These are phyloP conservation scores for Fusarium musae DNA, from an alignment of 2,329 filamentous ascomycete species.

Conservation along the genomic window DNA sequence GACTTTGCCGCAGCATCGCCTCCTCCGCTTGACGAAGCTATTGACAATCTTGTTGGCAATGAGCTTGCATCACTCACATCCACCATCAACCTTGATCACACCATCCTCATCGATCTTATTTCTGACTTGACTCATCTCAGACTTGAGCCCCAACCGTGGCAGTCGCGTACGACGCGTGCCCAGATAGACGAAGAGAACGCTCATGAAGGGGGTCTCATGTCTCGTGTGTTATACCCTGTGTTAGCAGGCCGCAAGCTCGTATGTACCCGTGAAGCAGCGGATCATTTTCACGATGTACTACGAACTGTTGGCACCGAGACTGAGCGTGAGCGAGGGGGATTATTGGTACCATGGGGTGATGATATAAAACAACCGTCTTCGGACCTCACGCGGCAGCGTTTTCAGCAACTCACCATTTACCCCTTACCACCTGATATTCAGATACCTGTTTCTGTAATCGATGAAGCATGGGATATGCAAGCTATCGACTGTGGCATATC, in stretches of 20 bases:
- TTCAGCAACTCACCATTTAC: slow-evolving; percentile 49
- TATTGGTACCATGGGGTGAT: slow-evolving; percentile 48
- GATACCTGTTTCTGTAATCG: slow-evolving; percentile 49
- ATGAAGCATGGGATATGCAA: slow-evolving; percentile 43
- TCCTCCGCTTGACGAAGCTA: slow-evolving; percentile 43
- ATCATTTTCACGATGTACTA: slow-evolving; percentile 53
- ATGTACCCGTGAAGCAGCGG: slow-evolving; percentile 53
- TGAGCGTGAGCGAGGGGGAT: slow-evolving; percentile 50
- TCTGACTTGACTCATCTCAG: slow-evolving; percentile 54
- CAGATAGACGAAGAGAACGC: slow-evolving; percentile 52
- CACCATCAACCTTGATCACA: slow-evolving; percentile 55
- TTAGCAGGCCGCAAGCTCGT: slow-evolving; percentile 48
- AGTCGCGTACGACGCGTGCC: slow-evolving; percentile 46
- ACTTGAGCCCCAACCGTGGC: slow-evolving; percentile 50
- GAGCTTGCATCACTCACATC: slow-evolving; percentile 49
- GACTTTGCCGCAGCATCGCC: slow-evolving; percentile 40
- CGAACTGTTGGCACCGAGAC: slow-evolving; percentile 51
- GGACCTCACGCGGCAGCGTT: slow-evolving; percentile 40
- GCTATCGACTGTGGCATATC: slow-evolving; percentile 43
- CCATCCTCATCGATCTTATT: slow-evolving; percentile 54
- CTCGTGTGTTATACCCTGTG: slow-evolving; percentile 50
- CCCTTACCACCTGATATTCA: slow-evolving; percentile 48
- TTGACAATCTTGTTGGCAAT: slow-evolving; percentile 48
- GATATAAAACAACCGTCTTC: slow-evolving; percentile 17
- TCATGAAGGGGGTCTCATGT: slow-evolving; percentile 48